Base-by-base conservation (phyloP, 352 stramenopile species). In the Elongisporangium anandrum region DNA sequence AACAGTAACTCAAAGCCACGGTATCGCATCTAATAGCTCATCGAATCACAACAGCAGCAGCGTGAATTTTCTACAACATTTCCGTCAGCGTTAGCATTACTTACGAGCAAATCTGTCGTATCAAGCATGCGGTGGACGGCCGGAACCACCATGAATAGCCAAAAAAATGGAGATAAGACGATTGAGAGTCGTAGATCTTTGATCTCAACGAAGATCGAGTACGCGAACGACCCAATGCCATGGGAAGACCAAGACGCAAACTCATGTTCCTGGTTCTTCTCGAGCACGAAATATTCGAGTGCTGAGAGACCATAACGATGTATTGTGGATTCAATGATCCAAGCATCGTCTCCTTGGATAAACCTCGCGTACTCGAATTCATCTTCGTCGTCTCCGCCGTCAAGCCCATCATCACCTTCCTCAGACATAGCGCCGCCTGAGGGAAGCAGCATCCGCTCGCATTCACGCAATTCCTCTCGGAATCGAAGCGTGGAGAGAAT, bases 181-280 rank as follows among this genome's bases (percentile, higher is more conserved):
- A 53, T 50, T 2, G 59, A 23, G 10, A 79, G 26, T 26, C 17
- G 26, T 13, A 21, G 17, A 12, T 34, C 20, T 8, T 45, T 22
- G 4, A 61, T 8, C 21, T 74, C 56, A 0, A 58, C 66, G 20
- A 85, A 56, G 45, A 85, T 54, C 9, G 57, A 47, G 47, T 75
- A 72, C 1, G 64, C 56, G 8, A 92, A 68, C 4, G 68, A 57
- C 3, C 61, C 64, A 19, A 91, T 72, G 9, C 81, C 81, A 2
- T 68, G 57, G 15, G 66, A 57, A 2, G 81, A 87, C 83, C 83
- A 92, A 21, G 81, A 66, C 5, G 77, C 59, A 60, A 90, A 91
- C 10, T 61, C 55, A 34, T 85, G 76, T 52, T 88, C 79, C 12
- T 90, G 81, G 0, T 69, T 66, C 8, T 55, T 70, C 4, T 68